These are phyloP conservation scores for Myrica gale DNA, from an alignment of 306 rosid genomes.

Conservation along the genomic window DNA sequence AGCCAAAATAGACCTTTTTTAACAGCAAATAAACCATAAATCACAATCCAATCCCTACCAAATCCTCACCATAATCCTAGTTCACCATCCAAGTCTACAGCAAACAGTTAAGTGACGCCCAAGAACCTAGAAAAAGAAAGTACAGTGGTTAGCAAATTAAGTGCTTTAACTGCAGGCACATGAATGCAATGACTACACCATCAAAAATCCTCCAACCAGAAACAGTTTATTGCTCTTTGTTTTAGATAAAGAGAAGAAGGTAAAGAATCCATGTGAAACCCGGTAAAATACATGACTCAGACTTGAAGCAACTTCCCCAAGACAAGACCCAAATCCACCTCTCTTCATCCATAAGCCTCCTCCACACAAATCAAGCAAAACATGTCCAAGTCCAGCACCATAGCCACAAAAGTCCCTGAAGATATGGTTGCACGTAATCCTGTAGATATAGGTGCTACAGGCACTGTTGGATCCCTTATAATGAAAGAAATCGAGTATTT, in stretches of 20 bases:
- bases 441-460: conserved; percentile 57
- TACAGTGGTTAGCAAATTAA: conserved; percentile 33
- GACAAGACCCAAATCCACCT: conserved; percentile 36
- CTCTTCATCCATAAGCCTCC: conserved; percentile 44
- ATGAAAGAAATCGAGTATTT: conserved; percentile 70
- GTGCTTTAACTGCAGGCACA: conserved; percentile 53
- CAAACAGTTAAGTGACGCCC: conserved; percentile 23
- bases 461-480: conserved; percentile 64
- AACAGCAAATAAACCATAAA: neutral
- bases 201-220: conserved; percentile 32
- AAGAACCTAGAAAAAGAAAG: conserved; percentile 26
- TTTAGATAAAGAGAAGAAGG: conserved; percentile 38
- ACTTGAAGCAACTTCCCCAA: conserved; percentile 37
- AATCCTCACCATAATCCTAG: conserved; percentile 17
- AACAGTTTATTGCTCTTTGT: conserved; percentile 24
- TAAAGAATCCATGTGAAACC: conserved; percentile 38
- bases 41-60: conserved; percentile 19
- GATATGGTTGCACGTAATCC: conserved; percentile 42
- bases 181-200: conserved; percentile 46
- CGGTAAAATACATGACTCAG: conserved; percentile 36
- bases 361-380: conserved; percentile 38
- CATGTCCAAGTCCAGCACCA: conserved; percentile 38
- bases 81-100: conserved; percentile 26
- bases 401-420: conserved; percentile 30
- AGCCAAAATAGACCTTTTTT: neutral